A percentile compares a stretch with the other conserved stretches of the same genome.
phyloP scores from a whole-genome alignment of 148 eudicot species.

The Tetragonia tetragonoides region DNA sequence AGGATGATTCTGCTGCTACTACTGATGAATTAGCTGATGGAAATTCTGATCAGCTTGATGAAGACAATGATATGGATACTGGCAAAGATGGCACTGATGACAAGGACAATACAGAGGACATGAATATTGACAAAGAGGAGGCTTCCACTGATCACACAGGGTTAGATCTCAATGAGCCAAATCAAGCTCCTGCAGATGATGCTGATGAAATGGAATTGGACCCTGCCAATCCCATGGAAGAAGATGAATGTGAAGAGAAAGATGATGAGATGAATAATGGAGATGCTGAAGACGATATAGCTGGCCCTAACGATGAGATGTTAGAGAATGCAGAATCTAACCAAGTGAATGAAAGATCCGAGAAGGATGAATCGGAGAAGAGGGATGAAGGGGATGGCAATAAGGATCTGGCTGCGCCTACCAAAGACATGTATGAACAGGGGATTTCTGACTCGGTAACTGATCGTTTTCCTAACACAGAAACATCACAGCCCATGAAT shows the following conservation, averaged over 20 bases:
- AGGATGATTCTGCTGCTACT: slow-evolving; percentile 56
- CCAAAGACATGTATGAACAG: slow-evolving; percentile 40
- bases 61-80: slow-evolving; percentile 39
- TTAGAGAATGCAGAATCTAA: slow-evolving; percentile 42
- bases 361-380: slow-evolving; percentile 33
- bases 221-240: slow-evolving; percentile 44
- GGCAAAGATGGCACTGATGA: slow-evolving; percentile 42
- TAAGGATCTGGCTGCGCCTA: slow-evolving; percentile 35
- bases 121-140: slow-evolving; percentile 61
- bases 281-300: slow-evolving; percentile 41
- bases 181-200: slow-evolving; percentile 44
- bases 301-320: slow-evolving; percentile 37
- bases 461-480: slow-evolving; percentile 38
- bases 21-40: slow-evolving; percentile 44
- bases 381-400: slow-evolving; percentile 37
- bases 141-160: slow-evolving; percentile 55
- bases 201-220: slow-evolving; percentile 50
- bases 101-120: slow-evolving; percentile 45
- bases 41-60: slow-evolving; percentile 40
- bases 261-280: slow-evolving; percentile 35
- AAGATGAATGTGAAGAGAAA: slow-evolving; percentile 40
- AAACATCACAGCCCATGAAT: slow-evolving; percentile 39
- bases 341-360: slow-evolving; percentile 37
- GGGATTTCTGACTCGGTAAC: slow-evolving; percentile 25
- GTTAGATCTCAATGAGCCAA: slow-evolving; percentile 52